A percentile compares a stretch with the other conserved stretches of the same genome.
These are phyloP conservation scores for Acmispon strigosus DNA, from an alignment of 306 rosid species.

Conservation along the genomic window DNA sequence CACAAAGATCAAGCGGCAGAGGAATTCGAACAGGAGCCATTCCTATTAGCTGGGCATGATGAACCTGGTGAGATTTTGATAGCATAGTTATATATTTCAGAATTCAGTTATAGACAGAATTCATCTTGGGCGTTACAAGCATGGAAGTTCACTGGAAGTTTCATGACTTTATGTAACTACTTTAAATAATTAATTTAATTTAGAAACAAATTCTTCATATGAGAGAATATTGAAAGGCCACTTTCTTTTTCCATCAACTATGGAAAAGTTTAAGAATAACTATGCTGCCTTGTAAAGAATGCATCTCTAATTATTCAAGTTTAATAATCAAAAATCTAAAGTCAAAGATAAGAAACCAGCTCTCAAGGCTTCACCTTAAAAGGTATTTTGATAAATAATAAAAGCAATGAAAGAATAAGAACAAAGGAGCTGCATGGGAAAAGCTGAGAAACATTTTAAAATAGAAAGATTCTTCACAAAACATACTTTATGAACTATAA, in stretches of 20 bases:
- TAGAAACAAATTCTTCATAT: background rate
- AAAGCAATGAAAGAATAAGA: slow-evolving; percentile 25
- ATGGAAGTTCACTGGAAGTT: too few relatives aligned
- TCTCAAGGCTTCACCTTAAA: background rate
- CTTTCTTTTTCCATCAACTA: background rate
- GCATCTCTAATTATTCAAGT: background rate
- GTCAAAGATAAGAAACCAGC: slow-evolving; percentile 10
- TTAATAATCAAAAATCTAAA: background rate
- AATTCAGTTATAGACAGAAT: background rate
- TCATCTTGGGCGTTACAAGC: background rate
- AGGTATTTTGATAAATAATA: slow-evolving; percentile 8
- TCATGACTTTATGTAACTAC: background rate
- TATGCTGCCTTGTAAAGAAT: background rate
- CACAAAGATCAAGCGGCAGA: slow-evolving; percentile 44
- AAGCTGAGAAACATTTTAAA: background rate
- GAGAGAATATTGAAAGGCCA: slow-evolving; percentile 13
- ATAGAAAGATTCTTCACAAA: slow-evolving; percentile 23
- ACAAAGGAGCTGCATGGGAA: slow-evolving; percentile 26
- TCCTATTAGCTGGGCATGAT: slow-evolving; percentile 44
- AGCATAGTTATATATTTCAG: slow-evolving; percentile 13
- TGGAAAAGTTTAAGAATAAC: slow-evolving; percentile 9
- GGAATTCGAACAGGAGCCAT: slow-evolving; percentile 48
- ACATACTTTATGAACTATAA: slow-evolving; percentile 21
- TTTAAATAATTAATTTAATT: background rate
- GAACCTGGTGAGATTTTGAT: slow-evolving; percentile 20